Evolutionary conservation across 345 rosid genomes (phyloP).

Genomic region (Eucalyptus decipiens): DNA sequence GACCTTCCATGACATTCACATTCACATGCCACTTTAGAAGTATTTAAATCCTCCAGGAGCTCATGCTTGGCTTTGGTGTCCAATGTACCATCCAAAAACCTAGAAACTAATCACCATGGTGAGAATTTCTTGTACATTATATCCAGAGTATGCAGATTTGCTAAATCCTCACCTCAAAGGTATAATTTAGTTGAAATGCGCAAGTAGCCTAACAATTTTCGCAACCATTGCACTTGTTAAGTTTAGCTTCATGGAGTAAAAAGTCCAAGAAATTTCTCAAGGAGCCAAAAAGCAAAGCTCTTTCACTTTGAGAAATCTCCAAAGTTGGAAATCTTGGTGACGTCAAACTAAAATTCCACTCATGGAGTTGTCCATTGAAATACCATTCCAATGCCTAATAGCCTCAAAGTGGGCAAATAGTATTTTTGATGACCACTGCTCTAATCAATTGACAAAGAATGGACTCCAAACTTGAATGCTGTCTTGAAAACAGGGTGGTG

Average conservation of each 20-base stretch:
- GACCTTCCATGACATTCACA: slow-evolving; percentile 12
- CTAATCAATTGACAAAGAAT: background rate
- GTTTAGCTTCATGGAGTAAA: background rate
- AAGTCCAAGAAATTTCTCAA: background rate
- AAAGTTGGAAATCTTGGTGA: background rate
- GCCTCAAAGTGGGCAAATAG: background rate
- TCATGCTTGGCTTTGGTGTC: slow-evolving; percentile 30
- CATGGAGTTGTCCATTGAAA: background rate
- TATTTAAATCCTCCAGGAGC: slow-evolving; percentile 10
- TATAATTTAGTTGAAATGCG: background rate
- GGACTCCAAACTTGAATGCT: background rate
- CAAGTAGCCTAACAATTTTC: background rate
- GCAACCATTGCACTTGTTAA: background rate
- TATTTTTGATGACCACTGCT: background rate
- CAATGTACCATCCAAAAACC: slow-evolving; percentile 65
- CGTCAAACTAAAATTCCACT: background rate
- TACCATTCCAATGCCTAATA: background rate
- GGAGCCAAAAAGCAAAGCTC: background rate
- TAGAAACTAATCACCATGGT: slow-evolving; percentile 9
- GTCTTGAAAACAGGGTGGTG: background rate
- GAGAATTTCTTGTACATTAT: background rate
- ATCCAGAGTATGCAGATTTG: background rate
- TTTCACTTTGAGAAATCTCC: background rate
- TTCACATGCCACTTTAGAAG: slow-evolving; percentile 11
- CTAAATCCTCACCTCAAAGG: background rate